A percentile compares a stretch with the other conserved stretches of the same genome.
Evolutionary conservation across 1,284 basidiomycete species (phyloP).

Genomic region (Fomitopsis schrenkii): DNA sequence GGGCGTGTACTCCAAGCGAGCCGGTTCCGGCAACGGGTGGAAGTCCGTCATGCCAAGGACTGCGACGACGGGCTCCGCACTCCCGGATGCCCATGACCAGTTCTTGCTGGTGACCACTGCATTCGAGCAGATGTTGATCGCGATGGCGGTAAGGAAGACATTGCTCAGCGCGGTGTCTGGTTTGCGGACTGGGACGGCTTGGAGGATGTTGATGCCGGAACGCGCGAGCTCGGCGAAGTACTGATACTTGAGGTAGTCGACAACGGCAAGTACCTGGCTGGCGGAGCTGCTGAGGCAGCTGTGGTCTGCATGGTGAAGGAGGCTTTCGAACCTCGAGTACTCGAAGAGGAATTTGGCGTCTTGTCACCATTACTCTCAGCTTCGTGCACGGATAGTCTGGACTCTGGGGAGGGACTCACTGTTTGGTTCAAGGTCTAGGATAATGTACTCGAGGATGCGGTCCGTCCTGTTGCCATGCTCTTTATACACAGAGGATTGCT

Average conservation of each 20-base stretch:
- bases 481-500: constrained; percentile 16
- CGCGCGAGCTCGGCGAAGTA: constrained; percentile 27
- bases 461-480: constrained; percentile 15
- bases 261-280: constrained; percentile 23
- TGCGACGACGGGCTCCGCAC: constrained; percentile 22
- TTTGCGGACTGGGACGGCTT: constrained; percentile 27
- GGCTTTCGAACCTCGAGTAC: constrained; percentile 24
- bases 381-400: background rate
- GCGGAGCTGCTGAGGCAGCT: constrained; percentile 18
- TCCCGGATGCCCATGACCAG: constrained; percentile 14
- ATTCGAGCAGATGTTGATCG: constrained; percentile 26
- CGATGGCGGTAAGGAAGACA: constrained; percentile 23
- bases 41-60: constrained; percentile 24
- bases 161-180: constrained; percentile 11
- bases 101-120: constrained; percentile 16
- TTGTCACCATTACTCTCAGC: no score
- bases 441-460: constrained; percentile 24
- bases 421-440: constrained; percentile 25
- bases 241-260: constrained; percentile 24
- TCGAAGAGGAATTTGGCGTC: constrained; percentile 26
- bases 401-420: background rate
- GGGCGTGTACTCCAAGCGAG: constrained; percentile 18
- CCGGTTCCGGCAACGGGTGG: constrained; percentile 14
- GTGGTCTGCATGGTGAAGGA: constrained; percentile 8
- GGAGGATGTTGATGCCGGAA: constrained; percentile 26